Base-by-base conservation (phyloP, 2,329 filamentous ascomycete species). In the Cadophora malorum region DNA sequence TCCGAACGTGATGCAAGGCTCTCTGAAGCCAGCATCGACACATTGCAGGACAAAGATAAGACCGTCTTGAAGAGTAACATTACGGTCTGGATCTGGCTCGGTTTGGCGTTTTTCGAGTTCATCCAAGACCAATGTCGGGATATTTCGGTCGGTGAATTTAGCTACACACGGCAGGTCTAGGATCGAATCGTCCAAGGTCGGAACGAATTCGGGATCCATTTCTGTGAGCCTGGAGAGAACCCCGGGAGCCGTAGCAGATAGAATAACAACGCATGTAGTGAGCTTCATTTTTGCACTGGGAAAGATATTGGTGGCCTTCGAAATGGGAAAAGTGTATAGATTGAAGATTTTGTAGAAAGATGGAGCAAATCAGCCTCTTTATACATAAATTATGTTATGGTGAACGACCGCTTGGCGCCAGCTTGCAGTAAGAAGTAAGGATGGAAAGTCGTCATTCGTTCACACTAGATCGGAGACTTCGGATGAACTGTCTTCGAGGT, bases 31-130 rank as follows among this genome's bases (percentile, higher is more conserved):
- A 23, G 55, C 55, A 21, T 38, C 1, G 33, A 38, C 33, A 38
- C 55, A 58, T 12, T 58, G 55, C 8, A 58, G 55, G 16, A 58
- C 55, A 7, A 58, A 58, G 3, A 58, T 31, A 4, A 58, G 55
- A 1, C 31, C 55, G n/a, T 58, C 55, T 14, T 58, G 55, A 23
- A 58, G n/a, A 38, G 55, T 58, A 3, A 38, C 33, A 21, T 21
- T 21, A n/a, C 55, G 55, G 21, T 58, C n/a, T 58, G 55, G 55
- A 6, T 58, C 55, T 14, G 55, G 55, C 28, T 58, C 55, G 2
- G 14, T 21, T 9, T 56, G 28, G 19, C 52, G 52, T 28, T 35
- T 56, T 4, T 58, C 55, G 7, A 33, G 14, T 12, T 14, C 4
- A 38, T 58, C 31, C 10, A 33, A 35, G n/a, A 58, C 55, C 31